A percentile compares a stretch with the other conserved stretches of the same genome.
These are phyloP conservation scores for Hymenoscyphus infarciens DNA, from an alignment of 2,329 filamentous ascomycete species.

Conservation along the genomic window DNA sequence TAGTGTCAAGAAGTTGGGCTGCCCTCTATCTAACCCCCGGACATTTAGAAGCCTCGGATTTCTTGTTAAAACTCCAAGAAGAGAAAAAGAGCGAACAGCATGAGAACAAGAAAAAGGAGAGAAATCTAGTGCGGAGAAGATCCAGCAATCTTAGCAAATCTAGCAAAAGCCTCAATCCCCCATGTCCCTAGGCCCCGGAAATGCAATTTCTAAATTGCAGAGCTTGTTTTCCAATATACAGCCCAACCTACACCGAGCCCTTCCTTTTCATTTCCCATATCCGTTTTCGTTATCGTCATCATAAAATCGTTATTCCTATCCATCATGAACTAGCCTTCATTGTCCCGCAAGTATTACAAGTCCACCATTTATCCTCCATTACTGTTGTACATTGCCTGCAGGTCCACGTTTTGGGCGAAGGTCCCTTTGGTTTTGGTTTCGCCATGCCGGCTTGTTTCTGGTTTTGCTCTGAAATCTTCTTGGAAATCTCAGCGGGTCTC, in stretches of 20 bases:
- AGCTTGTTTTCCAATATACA: neutral
- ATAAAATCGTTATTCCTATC: slow-evolving; percentile 7
- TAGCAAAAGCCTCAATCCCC: too few species aligned
- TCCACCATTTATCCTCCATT: slow-evolving; percentile 56
- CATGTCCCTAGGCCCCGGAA: too few species aligned
- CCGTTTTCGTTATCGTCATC: neutral
- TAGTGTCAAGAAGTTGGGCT: too few species aligned
- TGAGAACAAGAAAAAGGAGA: too few species aligned
- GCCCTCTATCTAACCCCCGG: too few species aligned
- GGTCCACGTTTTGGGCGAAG: slow-evolving; percentile 40
- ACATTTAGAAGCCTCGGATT: too few species aligned
- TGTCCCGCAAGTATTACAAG: slow-evolving; percentile 51
- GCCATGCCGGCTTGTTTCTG: neutral
- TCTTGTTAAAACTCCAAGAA: too few species aligned
- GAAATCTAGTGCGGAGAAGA: too few species aligned
- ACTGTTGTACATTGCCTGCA: slow-evolving; percentile 50
- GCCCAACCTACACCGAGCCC: neutral
- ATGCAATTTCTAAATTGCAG: too few species aligned
- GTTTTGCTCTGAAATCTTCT: slow-evolving; percentile 20
- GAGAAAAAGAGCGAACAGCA: too few species aligned
- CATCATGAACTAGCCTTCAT: slow-evolving; percentile 49
- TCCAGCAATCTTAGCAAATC: too few species aligned
- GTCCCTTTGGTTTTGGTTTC: neutral
- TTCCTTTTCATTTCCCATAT: neutral
- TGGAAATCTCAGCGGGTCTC: slow-evolving; percentile 36